Evolutionary conservation across 306 rosid species (phyloP).

Genomic region (Potentilla sterilis): DNA sequence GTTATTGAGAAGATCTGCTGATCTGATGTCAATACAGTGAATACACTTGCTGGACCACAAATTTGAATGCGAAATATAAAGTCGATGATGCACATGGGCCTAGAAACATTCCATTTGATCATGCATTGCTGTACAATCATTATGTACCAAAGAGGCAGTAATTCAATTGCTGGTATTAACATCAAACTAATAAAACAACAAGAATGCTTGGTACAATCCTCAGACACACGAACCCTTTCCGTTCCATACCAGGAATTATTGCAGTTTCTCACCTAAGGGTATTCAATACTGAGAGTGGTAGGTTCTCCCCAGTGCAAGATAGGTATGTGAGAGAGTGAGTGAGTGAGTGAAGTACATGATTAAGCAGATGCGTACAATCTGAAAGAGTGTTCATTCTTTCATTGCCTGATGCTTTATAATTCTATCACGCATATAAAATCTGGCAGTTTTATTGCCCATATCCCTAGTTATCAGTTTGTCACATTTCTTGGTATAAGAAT

Average conservation of each 20-base stretch:
- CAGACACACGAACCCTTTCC: not conserved
- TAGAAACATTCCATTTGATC: conserved; percentile 31
- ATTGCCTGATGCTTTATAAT: not conserved
- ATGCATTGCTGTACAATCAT: conserved; percentile 21
- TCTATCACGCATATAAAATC: not conserved
- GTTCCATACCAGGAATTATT: not conserved
- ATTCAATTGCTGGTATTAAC: conserved; percentile 19
- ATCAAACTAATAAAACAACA: not conserved
- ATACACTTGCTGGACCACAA: conserved; percentile 24
- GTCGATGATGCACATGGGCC: conserved; percentile 31
- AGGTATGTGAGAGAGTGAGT: not conserved
- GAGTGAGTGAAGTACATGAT: not conserved
- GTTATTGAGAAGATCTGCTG: not conserved
- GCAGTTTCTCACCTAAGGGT: not conserved
- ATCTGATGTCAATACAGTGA: not conserved
- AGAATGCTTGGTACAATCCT: not conserved
- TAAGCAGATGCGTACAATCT: not conserved
- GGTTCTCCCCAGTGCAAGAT: too few relatives aligned
- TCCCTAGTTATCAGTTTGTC: not conserved
- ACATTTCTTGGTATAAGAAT: not conserved
- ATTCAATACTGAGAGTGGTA: not conserved
- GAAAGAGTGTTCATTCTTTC: not conserved
- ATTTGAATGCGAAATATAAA: conserved; percentile 34
- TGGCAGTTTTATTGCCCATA: not conserved
- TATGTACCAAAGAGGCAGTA: conserved; percentile 34